Conservation (phyloP, 1,284 basidiomycete species). For the Moesziomyces aphidis region DNA sequence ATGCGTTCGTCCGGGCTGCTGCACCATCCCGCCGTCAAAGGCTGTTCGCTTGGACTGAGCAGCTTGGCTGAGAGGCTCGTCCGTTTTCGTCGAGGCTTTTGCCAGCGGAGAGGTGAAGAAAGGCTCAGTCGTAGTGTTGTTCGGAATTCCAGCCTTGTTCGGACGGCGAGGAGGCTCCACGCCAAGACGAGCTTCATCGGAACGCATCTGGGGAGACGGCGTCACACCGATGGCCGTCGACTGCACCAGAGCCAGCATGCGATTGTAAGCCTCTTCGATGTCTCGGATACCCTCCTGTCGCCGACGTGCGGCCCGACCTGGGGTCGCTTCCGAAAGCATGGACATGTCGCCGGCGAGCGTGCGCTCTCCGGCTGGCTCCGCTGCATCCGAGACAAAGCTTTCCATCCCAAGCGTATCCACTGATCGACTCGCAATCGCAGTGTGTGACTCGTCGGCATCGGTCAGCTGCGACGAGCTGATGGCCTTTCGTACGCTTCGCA, state of each 20-base stretch:
- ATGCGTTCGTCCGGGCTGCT: slow-evolving; percentile 9
- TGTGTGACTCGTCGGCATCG: slow-evolving; percentile 10
- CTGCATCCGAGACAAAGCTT: slow-evolving; percentile 26
- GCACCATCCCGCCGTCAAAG: slow-evolving; percentile 5
- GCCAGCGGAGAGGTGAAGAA: slow-evolving; percentile 36
- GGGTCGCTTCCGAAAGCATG: slow-evolving; percentile 43
- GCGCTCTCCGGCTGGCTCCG: slow-evolving; percentile 15
- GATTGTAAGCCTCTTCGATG: slow-evolving; percentile 47
- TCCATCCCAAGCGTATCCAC: slow-evolving; percentile 31
- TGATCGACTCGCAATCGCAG: slow-evolving; percentile 16
- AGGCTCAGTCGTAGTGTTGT: slow-evolving; percentile 6
- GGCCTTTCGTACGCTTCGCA: slow-evolving; percentile 41
- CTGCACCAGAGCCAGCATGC: slow-evolving; percentile 52
- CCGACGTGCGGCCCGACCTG: slow-evolving; percentile 34
- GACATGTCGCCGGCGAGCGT: slow-evolving; percentile 18
- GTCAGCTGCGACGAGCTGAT: slow-evolving; percentile 51
- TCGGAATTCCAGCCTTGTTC: slow-evolving; percentile 17
- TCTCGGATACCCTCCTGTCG: slow-evolving; percentile 53
- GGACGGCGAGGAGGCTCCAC: slow-evolving; percentile 28
- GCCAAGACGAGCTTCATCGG: slow-evolving; percentile 35
- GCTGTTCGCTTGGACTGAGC: slow-evolving; percentile 16
- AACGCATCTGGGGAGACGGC: slow-evolving; percentile 42
- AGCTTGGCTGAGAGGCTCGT: slow-evolving; percentile 33
- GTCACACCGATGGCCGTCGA: slow-evolving; percentile 47
- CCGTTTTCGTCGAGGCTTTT: slow-evolving; percentile 39